phyloP scores from a whole-genome alignment of 306 rosid species.

The Quercus agrifolia region DNA sequence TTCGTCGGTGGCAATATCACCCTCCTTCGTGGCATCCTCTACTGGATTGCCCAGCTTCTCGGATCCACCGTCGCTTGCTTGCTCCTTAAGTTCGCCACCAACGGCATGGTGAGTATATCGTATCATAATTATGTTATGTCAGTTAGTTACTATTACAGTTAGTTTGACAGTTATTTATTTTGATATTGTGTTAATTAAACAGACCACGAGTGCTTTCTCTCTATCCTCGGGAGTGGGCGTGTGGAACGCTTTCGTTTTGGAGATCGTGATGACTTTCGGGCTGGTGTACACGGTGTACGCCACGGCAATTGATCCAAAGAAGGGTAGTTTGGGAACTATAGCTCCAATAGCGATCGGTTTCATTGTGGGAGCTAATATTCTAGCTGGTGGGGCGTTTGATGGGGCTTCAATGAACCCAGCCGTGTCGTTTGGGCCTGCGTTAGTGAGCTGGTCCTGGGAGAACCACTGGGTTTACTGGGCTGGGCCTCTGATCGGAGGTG shows the following conservation, averaged over 20 bases:
- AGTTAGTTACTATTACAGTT: background rate
- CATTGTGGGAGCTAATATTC: slow-evolving; percentile 85
- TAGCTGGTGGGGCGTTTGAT: slow-evolving; percentile 76
- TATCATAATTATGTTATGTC: background rate
- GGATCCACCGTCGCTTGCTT: slow-evolving; percentile 69
- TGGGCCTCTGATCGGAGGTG: slow-evolving; percentile 87
- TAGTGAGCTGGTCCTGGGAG: slow-evolving; percentile 77
- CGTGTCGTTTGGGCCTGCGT: slow-evolving; percentile 78
- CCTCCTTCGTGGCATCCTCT: slow-evolving; percentile 66
- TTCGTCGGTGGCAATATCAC: slow-evolving; percentile 84
- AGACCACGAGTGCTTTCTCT: slow-evolving; percentile 55
- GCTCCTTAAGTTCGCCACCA: slow-evolving; percentile 58
- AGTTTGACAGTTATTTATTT: background rate
- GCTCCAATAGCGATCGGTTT: slow-evolving; percentile 95
- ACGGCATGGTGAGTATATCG: slow-evolving; percentile 41
- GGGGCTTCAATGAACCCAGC: slow-evolving; percentile 98
- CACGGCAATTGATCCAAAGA: slow-evolving; percentile 83
- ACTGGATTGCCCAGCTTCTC: slow-evolving; percentile 83
- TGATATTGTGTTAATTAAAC: slow-evolving; percentile 15
- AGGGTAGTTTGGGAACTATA: slow-evolving; percentile 59
- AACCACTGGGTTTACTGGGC: slow-evolving; percentile 90
- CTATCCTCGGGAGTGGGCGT: slow-evolving; percentile 61
- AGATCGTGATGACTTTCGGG: slow-evolving; percentile 88
- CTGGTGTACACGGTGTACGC: slow-evolving; percentile 93
- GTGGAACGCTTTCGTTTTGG: slow-evolving; percentile 71